Evolutionary conservation across 1,284 basidiomycete species (phyloP), one percentile per base, ranked within the genome.

Genomic region (Cystobasidium pallidum): DNA sequence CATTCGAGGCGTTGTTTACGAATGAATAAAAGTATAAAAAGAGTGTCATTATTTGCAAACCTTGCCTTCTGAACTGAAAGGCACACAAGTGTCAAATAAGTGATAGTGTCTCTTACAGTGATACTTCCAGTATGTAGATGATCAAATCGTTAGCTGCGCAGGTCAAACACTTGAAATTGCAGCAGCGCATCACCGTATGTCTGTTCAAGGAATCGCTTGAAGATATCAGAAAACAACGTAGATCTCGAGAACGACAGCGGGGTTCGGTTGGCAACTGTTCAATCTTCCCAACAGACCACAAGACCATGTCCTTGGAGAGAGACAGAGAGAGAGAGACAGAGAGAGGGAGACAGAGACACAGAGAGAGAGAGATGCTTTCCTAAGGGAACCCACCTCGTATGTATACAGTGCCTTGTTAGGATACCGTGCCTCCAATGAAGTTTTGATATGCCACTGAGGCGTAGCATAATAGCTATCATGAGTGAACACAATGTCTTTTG

Each of bases 111-210:
- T 45, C 65, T 30, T 57, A 67, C 65, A 4, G 65, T 67, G 6
- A 67, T 67, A 15, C 65, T 39, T 7, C 51, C 65, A 7, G 49
- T 67, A 32, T 55, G 55, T n/a, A 67, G 24, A 28, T 58, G 30
- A 39, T 47, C 28, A 45, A 43, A 67, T 11, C 51, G 51, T 43
- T 45, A 6, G 19, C 30, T 51, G n/a, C 57, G 39, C n/a, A 67
- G 26, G 13, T 55, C 54, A 4, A 54, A 34, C 26, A 58, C 34
- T 30, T 28, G 34, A 17, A 43, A 58, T 28, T 67, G 51, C 15
- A 67, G 52, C 17, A 47, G 11, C 8, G 65, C 54, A 45, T 67
- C 54, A 6, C 65, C 65, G n/a, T 47, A 45, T 24, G 65, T 67
- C 65, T 67, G 32, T 51, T 13, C 7, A 39, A 39, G 36, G 36